Conservation (phyloP, 768 basidiomycete genomes). For the Lactifluus volemus region DNA sequence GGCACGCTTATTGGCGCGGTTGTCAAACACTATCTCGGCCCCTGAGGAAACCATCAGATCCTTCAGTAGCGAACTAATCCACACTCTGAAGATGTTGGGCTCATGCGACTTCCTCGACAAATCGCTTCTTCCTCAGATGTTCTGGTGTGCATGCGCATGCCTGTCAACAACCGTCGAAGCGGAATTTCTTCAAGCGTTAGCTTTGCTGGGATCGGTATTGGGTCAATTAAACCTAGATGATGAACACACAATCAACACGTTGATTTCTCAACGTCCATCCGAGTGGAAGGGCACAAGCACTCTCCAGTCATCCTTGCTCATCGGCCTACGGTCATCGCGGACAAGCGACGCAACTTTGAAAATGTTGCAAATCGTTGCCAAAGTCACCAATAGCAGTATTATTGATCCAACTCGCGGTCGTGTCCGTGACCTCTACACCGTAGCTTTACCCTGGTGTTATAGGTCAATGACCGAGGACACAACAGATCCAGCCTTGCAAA, state of each 20-base stretch:
- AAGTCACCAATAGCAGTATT: conserved; percentile 50
- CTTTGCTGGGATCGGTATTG: conserved; percentile 57
- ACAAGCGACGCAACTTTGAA: conserved; percentile 61
- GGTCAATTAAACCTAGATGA: conserved; percentile 66
- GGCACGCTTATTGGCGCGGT: conserved; percentile 68
- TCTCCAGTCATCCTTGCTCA: conserved; percentile 63
- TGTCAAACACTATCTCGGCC: conserved; percentile 77
- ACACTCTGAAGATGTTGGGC: conserved; percentile 60
- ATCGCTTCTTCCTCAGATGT: conserved; percentile 67
- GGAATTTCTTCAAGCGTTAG: conserved; percentile 65
- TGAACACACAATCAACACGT: conserved; percentile 51
- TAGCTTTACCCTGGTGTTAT: conserved; percentile 82
- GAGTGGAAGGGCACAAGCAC: conserved; percentile 60
- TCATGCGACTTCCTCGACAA: conserved; percentile 47
- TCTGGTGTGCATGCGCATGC: conserved; percentile 79
- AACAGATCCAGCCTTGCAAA: conserved; percentile 49
- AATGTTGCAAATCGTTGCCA: conserved; percentile 54
- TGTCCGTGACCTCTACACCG: conserved; percentile 73
- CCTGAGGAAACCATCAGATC: conserved; percentile 68
- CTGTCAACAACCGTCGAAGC: conserved; percentile 74
- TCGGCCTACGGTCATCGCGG: conserved; percentile 70
- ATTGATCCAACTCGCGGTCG: conserved; percentile 66
- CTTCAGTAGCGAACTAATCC: conserved; percentile 77
- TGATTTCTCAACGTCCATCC: conserved; percentile 57
- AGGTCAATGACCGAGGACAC: conserved; percentile 63